Conservation (phyloP, 768 basidiomycete genomes). For the Trametes meyenii region DNA sequence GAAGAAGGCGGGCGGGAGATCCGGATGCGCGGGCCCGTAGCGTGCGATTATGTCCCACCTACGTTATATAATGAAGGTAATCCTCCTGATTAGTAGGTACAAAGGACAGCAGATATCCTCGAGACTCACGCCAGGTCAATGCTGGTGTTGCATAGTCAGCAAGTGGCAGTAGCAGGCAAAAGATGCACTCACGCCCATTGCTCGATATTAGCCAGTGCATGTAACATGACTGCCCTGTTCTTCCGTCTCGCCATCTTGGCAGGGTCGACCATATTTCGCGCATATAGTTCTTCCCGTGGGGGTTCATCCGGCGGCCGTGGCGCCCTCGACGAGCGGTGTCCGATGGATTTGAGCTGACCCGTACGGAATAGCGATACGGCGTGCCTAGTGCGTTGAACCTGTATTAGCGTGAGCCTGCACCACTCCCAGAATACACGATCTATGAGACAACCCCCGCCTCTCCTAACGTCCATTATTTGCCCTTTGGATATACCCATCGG, state of each 20-base stretch:
- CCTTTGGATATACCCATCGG: too few relatives aligned
- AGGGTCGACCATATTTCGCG: constrained; percentile 58
- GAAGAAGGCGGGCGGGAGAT: constrained; percentile 75
- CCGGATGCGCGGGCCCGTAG: constrained; percentile 60
- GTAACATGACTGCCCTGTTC: constrained; percentile 73
- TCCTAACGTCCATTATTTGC: too few relatives aligned
- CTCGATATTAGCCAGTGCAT: constrained; percentile 84
- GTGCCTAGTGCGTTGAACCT: constrained; percentile 72
- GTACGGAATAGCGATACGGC: constrained; percentile 71
- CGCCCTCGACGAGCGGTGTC: constrained; percentile 49
- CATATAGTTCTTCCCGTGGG: constrained; percentile 55
- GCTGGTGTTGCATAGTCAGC: constrained; percentile 34
- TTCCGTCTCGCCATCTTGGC: constrained; percentile 61
- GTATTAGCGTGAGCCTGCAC: constrained; percentile 4
- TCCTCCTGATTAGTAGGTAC: too few relatives aligned
- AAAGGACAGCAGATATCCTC: not conserved
- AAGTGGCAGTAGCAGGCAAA: not conserved
- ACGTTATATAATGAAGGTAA: constrained; percentile 27
- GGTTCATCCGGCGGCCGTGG: constrained; percentile 65
- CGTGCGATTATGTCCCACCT: constrained; percentile 87
- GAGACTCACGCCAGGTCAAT: constrained; percentile 71
- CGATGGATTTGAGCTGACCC: constrained; percentile 67
- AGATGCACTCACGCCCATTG: constrained; percentile 78
- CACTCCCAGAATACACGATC: not conserved
- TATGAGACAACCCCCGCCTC: too few relatives aligned